Percentiles rank a stretch among this genome's conserved stretches.
phyloP scores from a whole-genome alignment of 257 asterid genomes.

The Haberlea rhodopensis region DNA sequence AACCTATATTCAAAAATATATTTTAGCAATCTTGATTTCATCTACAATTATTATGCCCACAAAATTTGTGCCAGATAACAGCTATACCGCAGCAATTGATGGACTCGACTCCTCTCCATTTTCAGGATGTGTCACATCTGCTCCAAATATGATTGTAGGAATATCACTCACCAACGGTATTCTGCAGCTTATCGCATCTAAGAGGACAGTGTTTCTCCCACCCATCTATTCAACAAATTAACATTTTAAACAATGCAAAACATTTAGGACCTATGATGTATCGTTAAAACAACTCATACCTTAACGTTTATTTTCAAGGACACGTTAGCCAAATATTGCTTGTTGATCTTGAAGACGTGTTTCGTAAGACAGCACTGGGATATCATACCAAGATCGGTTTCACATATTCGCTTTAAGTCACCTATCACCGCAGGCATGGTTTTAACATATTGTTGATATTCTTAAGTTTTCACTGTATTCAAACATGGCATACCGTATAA shows the following conservation, averaged over 20 bases:
- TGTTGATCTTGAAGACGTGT: slow-evolving; percentile 93
- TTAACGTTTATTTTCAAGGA: slow-evolving; percentile 95
- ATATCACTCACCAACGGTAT: slow-evolving; percentile 95
- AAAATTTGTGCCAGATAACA: slow-evolving; percentile 2
- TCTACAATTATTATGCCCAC: not conserved
- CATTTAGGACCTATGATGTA: not conserved
- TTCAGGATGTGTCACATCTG: slow-evolving; percentile 98
- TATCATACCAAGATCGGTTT: slow-evolving; percentile 92
- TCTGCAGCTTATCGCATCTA: slow-evolving; percentile 91
- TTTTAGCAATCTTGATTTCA: slow-evolving; percentile 12
- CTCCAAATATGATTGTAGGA: slow-evolving; percentile 97
- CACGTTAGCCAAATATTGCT: slow-evolving; percentile 95
- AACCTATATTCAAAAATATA: slow-evolving; percentile 46
- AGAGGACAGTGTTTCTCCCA: slow-evolving; percentile 81
- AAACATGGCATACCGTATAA: slow-evolving; percentile 60
- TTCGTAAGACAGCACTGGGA: slow-evolving; percentile 97
- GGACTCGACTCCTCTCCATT: slow-evolving; percentile 99
- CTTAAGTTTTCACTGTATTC: not conserved
- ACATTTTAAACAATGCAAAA: not conserved
- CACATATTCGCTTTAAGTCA: slow-evolving; percentile 92
- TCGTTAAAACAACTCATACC: slow-evolving; percentile 33
- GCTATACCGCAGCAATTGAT: slow-evolving; percentile 91
- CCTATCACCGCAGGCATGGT: slow-evolving; percentile 39
- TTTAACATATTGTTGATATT: not conserved
- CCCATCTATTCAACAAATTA: slow-evolving; percentile 71